Conservation (phyloP, 306 rosid genomes). For the Fragaria vesca region DNA sequence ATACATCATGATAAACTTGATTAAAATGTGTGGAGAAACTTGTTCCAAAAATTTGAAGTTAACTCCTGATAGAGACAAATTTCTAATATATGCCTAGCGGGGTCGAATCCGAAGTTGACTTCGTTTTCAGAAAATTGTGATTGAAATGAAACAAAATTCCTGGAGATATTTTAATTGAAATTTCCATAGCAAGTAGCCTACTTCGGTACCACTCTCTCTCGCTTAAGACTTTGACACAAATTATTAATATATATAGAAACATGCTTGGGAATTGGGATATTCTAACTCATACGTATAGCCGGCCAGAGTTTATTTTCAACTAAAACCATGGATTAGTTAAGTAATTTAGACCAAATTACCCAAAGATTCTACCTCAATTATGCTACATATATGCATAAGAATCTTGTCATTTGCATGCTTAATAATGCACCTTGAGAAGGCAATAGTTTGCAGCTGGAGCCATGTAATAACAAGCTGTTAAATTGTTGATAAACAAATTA, state of each 20-base stretch:
- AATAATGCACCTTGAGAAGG: not conserved
- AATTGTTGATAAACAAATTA: not conserved
- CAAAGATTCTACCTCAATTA: not conserved
- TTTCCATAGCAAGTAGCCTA: not conserved
- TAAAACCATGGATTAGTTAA: not conserved
- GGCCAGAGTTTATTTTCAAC: not conserved
- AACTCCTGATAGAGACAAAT: not conserved
- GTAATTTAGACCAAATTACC: not conserved
- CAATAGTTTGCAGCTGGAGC: not conserved
- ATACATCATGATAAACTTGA: not conserved
- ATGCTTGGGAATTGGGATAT: not conserved
- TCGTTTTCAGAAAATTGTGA: not conserved
- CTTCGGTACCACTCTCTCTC: not conserved
- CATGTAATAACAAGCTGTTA: conserved; percentile 11
- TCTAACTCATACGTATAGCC: not conserved
- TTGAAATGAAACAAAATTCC: not conserved
- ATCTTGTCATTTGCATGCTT: not conserved
- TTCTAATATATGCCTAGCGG: not conserved
- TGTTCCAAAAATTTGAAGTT: not conserved
- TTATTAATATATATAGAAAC: not conserved
- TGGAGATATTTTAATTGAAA: not conserved
- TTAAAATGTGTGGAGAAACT: not conserved
- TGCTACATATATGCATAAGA: not conserved
- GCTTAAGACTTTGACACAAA: not conserved
- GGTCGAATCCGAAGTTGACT: conserved; percentile 2